Conservation (phyloP, 2,329 filamentous ascomycete genomes). For the Fusarium gaditjirri region DNA sequence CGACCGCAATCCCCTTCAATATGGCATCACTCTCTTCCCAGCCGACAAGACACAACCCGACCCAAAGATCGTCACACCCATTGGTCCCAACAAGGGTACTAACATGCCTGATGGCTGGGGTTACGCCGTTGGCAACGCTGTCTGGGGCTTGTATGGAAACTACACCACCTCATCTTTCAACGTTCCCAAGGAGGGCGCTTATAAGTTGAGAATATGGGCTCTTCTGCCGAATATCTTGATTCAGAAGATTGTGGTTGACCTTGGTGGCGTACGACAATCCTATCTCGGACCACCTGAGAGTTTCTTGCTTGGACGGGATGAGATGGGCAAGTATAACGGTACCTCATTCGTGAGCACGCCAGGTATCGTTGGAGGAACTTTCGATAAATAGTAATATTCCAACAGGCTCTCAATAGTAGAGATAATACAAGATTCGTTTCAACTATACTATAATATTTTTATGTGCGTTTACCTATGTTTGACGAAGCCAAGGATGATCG, state of each 20-base stretch:
- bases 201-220: constrained; percentile 63
- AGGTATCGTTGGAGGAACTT: not conserved
- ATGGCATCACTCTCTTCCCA: constrained; percentile 60
- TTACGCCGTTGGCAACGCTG: constrained; percentile 53
- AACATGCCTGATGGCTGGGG: constrained; percentile 36
- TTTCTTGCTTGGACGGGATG: constrained; percentile 48
- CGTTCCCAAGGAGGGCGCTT: constrained; percentile 55
- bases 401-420: rapidly evolving
- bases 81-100: constrained; percentile 21
- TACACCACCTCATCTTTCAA: constrained; percentile 58
- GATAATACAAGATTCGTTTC: rapidly evolving
- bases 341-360: constrained; percentile 18
- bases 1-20: constrained; percentile 60
- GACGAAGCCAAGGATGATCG: not conserved
- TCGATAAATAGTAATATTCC: not conserved
- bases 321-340: constrained; percentile 20
- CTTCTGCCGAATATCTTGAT: constrained; percentile 63
- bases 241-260: constrained; percentile 66
- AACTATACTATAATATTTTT: rapidly evolving
- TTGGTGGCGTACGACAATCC: constrained; percentile 64
- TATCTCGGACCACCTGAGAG: constrained; percentile 69
- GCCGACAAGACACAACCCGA: constrained; percentile 38
- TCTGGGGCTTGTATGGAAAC: constrained; percentile 58
- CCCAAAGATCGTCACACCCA: constrained; percentile 17
- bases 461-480: rapidly evolving